Evolutionary conservation across 257 asterid species (phyloP).

Genomic region (Coffea canephora): DNA sequence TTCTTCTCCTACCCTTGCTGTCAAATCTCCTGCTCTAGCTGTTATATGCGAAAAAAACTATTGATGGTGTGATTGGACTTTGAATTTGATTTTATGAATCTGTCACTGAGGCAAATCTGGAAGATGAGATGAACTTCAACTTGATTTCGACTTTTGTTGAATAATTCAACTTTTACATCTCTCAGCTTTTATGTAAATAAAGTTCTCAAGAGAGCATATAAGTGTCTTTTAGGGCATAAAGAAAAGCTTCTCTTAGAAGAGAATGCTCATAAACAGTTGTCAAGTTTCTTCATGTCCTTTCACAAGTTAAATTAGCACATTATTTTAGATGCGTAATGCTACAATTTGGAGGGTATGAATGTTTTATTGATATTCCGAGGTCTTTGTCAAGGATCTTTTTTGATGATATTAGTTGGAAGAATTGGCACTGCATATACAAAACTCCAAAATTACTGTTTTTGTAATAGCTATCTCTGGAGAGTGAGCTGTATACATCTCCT

Average conservation of each 20-base stretch:
- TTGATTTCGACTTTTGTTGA: background rate
- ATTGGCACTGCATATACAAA: background rate
- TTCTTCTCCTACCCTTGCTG: background rate
- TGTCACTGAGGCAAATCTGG: background rate
- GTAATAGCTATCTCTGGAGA: background rate
- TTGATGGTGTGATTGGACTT: background rate
- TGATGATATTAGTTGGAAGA: background rate
- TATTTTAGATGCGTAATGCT: background rate
- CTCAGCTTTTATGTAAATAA: background rate
- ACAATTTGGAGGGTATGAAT: background rate
- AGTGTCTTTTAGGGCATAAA: background rate
- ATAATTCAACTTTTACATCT: background rate
- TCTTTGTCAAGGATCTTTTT: background rate
- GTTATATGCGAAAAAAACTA: background rate
- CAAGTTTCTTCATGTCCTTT: background rate
- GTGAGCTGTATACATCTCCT: background rate
- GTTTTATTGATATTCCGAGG: background rate
- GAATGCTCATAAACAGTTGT: background rate
- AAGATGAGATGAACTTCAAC: background rate
- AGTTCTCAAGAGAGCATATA: background rate
- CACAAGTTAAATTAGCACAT: background rate
- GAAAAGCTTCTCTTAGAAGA: background rate
- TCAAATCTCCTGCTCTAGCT: background rate
- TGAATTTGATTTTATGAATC: background rate
- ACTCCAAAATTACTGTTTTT: background rate